Percentiles rank a stretch among this genome's conserved stretches.
phyloP scores from a whole-genome alignment of 139 green algal genomes.

The Coelastrella sp. region DNA sequence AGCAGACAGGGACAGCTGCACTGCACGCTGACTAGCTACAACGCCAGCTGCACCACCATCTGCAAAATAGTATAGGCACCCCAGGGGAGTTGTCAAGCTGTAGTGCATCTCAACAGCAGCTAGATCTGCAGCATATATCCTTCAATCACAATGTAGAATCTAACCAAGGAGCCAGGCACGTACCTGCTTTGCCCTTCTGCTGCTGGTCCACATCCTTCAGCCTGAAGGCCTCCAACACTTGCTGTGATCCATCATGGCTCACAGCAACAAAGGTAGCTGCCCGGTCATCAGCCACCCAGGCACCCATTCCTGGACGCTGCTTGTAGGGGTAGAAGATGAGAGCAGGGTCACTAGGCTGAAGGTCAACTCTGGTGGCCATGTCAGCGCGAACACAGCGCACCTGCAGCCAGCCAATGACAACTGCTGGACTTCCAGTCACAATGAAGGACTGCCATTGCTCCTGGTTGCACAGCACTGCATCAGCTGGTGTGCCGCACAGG shows the following conservation, averaged over 20 bases:
- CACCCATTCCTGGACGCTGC: conserved; percentile 47
- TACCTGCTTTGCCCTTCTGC: neutral
- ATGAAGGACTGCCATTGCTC: no score
- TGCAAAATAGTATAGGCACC: no score
- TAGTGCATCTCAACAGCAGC: no score
- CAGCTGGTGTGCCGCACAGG: no score
- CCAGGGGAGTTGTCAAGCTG: no score
- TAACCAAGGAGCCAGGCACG: no score
- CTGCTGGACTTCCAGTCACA: no score
- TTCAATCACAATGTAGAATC: no score
- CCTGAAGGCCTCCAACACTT: conserved; percentile 34
- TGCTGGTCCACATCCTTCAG: conserved; percentile 30
- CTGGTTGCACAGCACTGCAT: no score
- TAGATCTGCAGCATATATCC: no score
- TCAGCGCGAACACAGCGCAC: conserved; percentile 57
- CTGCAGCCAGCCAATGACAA: neutral
- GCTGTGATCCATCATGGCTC: conserved; percentile 24
- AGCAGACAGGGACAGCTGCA: conserved; percentile 66
- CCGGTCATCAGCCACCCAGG: conserved; percentile 75
- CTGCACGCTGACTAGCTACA: no score
- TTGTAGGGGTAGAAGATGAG: conserved; percentile 47
- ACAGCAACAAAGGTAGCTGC: conserved; percentile 63
- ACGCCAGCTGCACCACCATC: no score
- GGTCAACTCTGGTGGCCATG: conserved; percentile 36
- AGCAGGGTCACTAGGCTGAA: conserved; percentile 34